phyloP scores from a whole-genome alignment of 768 basidiomycete species.

The Psilocybe cyanescens region DNA sequence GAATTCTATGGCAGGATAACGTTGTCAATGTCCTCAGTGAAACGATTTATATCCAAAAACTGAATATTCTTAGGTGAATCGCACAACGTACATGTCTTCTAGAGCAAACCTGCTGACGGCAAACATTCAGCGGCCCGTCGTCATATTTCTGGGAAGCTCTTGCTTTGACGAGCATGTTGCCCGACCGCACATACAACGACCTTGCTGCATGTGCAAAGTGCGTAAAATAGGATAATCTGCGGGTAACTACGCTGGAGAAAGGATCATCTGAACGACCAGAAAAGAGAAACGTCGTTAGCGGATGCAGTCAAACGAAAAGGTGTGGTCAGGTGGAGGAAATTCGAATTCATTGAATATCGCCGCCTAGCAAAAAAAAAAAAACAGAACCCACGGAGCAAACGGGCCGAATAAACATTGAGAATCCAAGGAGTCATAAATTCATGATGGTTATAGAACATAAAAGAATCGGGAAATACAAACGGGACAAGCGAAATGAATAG shows the following conservation, averaged over 20 bases:
- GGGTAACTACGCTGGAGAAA: not conserved
- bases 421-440: not conserved
- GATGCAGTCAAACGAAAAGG: not conserved
- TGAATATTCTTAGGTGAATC: too few species aligned
- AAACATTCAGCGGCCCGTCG: not conserved
- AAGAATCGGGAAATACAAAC: constrained; percentile 5
- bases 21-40: not conserved
- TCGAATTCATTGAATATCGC: not conserved
- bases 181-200: not conserved
- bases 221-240: not conserved
- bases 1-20: too few species aligned
- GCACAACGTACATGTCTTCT: too few species aligned
- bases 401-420: not conserved
- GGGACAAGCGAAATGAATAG: constrained; percentile 4
- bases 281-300: not conserved
- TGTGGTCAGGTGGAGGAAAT: not conserved
- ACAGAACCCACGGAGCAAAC: not conserved
- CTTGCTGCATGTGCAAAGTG: not conserved
- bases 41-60: not conserved
- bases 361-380: not conserved
- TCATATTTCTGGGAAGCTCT: not conserved
- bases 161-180: not conserved
- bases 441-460: constrained; percentile 5
- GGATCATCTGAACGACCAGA: not conserved
- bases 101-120: too few species aligned